phyloP scores from a whole-genome alignment of 179 eudicot genomes.

The Drosera spatulata region DNA sequence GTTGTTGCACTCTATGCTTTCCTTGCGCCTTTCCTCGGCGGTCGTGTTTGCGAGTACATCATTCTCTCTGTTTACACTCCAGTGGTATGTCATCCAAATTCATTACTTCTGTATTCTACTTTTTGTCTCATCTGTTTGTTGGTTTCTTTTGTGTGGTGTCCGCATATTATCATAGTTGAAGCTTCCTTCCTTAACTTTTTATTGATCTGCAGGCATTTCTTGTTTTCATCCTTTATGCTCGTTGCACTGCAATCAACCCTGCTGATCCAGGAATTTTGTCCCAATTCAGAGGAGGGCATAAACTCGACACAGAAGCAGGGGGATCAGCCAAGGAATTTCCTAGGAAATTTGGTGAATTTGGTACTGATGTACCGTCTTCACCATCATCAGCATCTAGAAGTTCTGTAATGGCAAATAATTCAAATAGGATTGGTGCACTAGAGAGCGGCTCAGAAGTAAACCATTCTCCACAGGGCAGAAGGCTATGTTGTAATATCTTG shows the following conservation, averaged over 20 bases:
- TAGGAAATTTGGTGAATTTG: conserved; percentile 39
- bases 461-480: conserved; percentile 17
- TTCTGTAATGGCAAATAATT: conserved; percentile 57
- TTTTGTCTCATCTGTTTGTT: no score
- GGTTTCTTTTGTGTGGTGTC: no score
- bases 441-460: conserved; percentile 31
- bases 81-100: conserved; percentile 42
- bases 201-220: conserved; percentile 52
- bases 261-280: conserved; percentile 96
- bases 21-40: conserved; percentile 95
- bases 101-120: not conserved
- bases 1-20: conserved; percentile 93
- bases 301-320: conserved; percentile 22
- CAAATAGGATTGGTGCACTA: conserved; percentile 52
- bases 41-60: conserved; percentile 69
- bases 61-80: conserved; percentile 66
- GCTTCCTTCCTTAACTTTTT: not conserved
- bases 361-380: conserved; percentile 48
- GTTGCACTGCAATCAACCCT: conserved; percentile 87
- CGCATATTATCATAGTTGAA: no score
- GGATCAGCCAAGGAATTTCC: conserved; percentile 24
- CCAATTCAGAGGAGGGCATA: conserved; percentile 29
- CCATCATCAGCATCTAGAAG: conserved; percentile 61
- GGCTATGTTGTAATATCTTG: conserved; percentile 26
- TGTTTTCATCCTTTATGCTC: conserved; percentile 86